phyloP scores from a whole-genome alignment of 2,329 filamentous ascomycete genomes.

The Dothideomycetes sp. region DNA sequence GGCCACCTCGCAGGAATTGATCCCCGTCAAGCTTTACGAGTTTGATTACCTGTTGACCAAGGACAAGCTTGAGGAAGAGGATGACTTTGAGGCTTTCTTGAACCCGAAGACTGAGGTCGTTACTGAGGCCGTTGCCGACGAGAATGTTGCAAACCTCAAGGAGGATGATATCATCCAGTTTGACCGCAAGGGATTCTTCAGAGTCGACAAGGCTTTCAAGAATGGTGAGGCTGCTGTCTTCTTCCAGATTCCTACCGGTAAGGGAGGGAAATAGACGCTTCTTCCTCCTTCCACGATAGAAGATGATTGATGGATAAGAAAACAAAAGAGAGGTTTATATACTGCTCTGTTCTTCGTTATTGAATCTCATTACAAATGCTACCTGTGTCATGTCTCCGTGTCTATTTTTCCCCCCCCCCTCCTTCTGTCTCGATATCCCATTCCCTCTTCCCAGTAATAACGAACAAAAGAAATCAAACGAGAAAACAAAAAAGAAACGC shows the following conservation, averaged over 20 bases:
- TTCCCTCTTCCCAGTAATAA: too few relatives aligned
- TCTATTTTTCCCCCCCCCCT: too few relatives aligned
- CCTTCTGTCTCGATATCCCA: too few relatives aligned
- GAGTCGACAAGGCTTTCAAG: conserved; percentile 59
- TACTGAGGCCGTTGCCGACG: conserved; percentile 68
- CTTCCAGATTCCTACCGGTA: conserved; percentile 63
- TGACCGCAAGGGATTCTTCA: conserved; percentile 85
- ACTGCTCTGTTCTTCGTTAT: too few relatives aligned
- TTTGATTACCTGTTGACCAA: conserved; percentile 93
- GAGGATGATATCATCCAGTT: conserved; percentile 90
- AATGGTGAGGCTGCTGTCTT: conserved; percentile 54
- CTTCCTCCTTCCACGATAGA: too few relatives aligned
- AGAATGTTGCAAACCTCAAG: conserved; percentile 68
- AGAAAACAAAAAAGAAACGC: too few relatives aligned
- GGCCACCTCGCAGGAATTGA: conserved; percentile 64
- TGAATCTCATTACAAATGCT: too few relatives aligned
- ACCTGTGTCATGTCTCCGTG: too few relatives aligned
- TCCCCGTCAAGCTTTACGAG: conserved; percentile 79
- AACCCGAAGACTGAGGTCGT: conserved; percentile 66
- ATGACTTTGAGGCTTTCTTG: conserved; percentile 60
- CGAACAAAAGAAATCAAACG: too few relatives aligned
- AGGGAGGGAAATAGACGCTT: conserved; percentile 33
- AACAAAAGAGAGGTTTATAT: too few relatives aligned
- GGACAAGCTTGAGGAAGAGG: conserved; percentile 80
- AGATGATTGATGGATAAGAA: too few relatives aligned